phyloP scores from a whole-genome alignment of 441 rosid genomes.

The Jatropha podagrica region DNA sequence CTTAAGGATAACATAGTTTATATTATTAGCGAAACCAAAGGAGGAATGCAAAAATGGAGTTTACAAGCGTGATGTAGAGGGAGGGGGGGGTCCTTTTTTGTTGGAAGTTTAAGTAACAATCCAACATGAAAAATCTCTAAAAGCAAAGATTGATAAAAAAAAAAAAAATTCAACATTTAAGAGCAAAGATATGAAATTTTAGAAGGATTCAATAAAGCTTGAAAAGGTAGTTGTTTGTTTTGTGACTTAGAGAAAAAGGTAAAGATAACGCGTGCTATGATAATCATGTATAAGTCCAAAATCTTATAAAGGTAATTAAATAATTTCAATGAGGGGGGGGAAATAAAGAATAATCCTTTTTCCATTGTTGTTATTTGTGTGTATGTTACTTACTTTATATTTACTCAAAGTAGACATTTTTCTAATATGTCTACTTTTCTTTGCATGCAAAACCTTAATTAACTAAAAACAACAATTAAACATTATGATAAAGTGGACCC shows the following conservation, averaged over 20 bases:
- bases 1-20: background rate
- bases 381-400: constrained; percentile 29
- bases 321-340: constrained; percentile 6
- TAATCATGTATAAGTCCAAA: constrained; percentile 40
- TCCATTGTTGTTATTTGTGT: background rate
- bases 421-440: background rate
- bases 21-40: too few relatives aligned
- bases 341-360: too few relatives aligned
- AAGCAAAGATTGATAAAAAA: constrained; percentile 9
- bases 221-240: constrained; percentile 11
- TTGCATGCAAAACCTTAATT: constrained; percentile 4
- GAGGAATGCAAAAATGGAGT: background rate
- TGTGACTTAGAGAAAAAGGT: constrained; percentile 21
- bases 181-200: constrained; percentile 1
- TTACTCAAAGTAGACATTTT: constrained; percentile 19
- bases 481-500: background rate
- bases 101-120: constrained; percentile 20
- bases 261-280: constrained; percentile 41
- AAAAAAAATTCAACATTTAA: background rate
- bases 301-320: background rate
- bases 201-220: constrained; percentile 2
- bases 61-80: background rate
- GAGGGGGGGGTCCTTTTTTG: background rate
- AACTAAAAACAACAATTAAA: background rate
- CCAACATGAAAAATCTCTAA: constrained; percentile 29